phyloP scores from a whole-genome alignment of 108 stramenopile genomes.

The Nitzschia inconspicua region DNA sequence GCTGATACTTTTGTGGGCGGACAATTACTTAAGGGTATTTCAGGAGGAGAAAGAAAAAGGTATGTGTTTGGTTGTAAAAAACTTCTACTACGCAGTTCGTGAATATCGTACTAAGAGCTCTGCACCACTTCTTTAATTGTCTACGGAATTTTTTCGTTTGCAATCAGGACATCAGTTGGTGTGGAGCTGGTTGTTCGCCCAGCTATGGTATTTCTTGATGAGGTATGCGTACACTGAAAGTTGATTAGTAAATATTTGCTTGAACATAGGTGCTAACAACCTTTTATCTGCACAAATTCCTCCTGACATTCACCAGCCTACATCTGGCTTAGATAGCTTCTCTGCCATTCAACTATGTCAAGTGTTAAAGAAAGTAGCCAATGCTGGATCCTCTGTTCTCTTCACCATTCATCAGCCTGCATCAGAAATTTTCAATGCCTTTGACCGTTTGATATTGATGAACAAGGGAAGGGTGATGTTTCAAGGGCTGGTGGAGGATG shows the following conservation, averaged over 20 bases:
- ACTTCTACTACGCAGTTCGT: constrained; percentile 52
- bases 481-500: constrained; percentile 29
- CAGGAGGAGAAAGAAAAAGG: constrained; percentile 59
- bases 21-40: constrained; percentile 49
- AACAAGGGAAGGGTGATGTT: constrained; percentile 46
- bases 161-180: constrained; percentile 73
- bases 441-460: constrained; percentile 56
- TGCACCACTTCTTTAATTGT: not conserved
- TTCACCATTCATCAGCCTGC: constrained; percentile 77
- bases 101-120: constrained; percentile 14
- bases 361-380: constrained; percentile 58
- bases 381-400: constrained; percentile 47
- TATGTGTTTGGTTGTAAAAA: constrained; percentile 29
- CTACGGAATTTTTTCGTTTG: constrained; percentile 58
- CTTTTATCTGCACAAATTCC: too few species aligned
- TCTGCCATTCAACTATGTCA: constrained; percentile 54
- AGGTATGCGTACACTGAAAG: too few species aligned
- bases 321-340: constrained; percentile 64
- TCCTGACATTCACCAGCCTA: constrained; percentile 84
- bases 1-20: constrained; percentile 69
- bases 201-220: constrained; percentile 45
- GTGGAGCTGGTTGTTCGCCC: constrained; percentile 57
- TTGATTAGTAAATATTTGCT: too few species aligned
- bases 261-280: too few species aligned
- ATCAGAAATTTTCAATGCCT: constrained; percentile 52